Evolutionary conservation across 2,329 filamentous ascomycete genomes (phyloP).

Genomic region (Phaeophleospora eucalypticola): DNA sequence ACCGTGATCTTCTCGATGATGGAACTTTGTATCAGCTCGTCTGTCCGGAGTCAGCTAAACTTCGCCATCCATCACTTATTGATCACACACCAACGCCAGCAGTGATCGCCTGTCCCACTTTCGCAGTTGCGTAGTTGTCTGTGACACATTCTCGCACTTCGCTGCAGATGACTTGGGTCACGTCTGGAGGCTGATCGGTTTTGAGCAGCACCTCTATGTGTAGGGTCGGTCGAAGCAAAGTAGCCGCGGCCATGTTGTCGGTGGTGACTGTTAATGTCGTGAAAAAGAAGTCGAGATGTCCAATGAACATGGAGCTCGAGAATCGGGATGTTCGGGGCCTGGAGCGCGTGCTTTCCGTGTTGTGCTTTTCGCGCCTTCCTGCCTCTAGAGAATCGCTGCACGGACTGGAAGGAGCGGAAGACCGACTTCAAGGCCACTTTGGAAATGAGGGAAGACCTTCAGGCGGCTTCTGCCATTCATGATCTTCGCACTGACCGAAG

Average conservation of each 20-base stretch:
- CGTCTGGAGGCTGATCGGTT: slow-evolving; percentile 11
- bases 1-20: slow-evolving; percentile 36
- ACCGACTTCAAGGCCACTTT: slow-evolving; percentile 31
- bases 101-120: slow-evolving; percentile 14
- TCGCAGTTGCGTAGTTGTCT: slow-evolving; percentile 9
- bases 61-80: no score
- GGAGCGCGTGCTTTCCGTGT: no score
- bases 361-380: no score
- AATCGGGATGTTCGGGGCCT: no score
- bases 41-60: neutral
- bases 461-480: slow-evolving; percentile 12
- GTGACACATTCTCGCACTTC: slow-evolving; percentile 35
- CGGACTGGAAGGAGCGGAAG: no score
- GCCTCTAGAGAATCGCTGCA: no score
- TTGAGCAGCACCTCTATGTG: slow-evolving; percentile 40
- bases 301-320: no score
- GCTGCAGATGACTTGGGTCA: slow-evolving; percentile 2
- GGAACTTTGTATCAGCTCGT: slow-evolving; percentile 16
- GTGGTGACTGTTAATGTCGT: neutral
- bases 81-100: slow-evolving; percentile 4
- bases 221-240: slow-evolving; percentile 32
- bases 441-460: slow-evolving; percentile 9
- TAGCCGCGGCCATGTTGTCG: slow-evolving; percentile 8
- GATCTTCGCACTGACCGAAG: slow-evolving; percentile 18
- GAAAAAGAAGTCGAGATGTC: no score